phyloP scores from a whole-genome alignment of 768 basidiomycete species.

The Lanmaoa rubissima region DNA sequence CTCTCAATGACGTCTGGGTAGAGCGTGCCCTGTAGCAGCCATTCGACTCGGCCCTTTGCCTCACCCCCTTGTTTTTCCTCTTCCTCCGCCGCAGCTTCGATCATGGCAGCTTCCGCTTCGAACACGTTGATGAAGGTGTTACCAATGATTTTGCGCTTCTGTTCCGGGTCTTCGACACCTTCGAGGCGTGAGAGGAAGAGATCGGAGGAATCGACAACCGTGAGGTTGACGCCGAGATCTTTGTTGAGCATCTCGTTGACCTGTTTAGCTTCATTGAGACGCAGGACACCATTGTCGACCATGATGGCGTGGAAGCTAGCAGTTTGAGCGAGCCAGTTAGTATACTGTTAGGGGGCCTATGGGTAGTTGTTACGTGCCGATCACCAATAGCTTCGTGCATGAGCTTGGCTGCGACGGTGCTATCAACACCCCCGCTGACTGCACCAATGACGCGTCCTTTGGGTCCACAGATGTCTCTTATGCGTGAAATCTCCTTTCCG shows the following conservation, averaged over 20 bases:
- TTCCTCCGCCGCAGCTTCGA: constrained; percentile 78
- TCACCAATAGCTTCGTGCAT: constrained; percentile 99
- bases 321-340: background rate
- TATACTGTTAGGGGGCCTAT: background rate
- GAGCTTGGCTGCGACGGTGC: constrained; percentile 95
- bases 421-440: constrained; percentile 96
- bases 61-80: constrained; percentile 67
- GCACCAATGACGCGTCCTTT: constrained; percentile 97
- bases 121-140: constrained; percentile 99
- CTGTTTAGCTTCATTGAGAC: constrained; percentile 85
- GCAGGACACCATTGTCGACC: constrained; percentile 98
- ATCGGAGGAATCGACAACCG: constrained; percentile 93
- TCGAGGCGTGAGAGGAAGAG: constrained; percentile 87
- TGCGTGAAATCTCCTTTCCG: constrained; percentile 91
- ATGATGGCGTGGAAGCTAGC: constrained; percentile 96
- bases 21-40: constrained; percentile 95
- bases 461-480: constrained; percentile 90
- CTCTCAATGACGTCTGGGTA: constrained; percentile 99
- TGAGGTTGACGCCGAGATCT: constrained; percentile 94
- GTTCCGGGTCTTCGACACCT: constrained; percentile 92
- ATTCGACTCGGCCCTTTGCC: constrained; percentile 90
- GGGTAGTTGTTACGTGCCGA: constrained; percentile 49
- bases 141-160: constrained; percentile 97
- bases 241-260: constrained; percentile 92
- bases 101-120: constrained; percentile 87